Evolutionary conservation across 352 stramenopile genomes (phyloP).

Genomic region (Globisporangium sylvaticum): DNA sequence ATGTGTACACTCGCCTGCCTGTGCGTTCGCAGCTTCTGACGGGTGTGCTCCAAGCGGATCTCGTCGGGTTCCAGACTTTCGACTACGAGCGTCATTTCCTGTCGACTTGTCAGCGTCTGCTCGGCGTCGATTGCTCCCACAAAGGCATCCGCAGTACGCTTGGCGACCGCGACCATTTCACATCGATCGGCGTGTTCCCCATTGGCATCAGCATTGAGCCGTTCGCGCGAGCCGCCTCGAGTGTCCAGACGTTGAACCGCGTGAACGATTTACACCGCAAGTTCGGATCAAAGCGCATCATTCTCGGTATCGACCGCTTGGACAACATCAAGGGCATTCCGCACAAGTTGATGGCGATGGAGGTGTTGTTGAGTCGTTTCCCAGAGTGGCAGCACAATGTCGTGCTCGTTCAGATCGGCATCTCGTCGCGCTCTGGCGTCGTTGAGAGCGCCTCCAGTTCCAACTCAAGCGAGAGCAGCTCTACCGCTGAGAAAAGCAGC

Average conservation of each 20-base stretch:
- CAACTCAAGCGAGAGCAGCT: not conserved
- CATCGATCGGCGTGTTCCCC: constrained; percentile 83
- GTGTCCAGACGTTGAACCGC: constrained; percentile 47
- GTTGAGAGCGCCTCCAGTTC: constrained; percentile 23
- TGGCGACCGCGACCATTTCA: constrained; percentile 77
- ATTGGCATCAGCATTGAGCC: constrained; percentile 85
- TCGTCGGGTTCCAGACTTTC: constrained; percentile 88
- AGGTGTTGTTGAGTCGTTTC: constrained; percentile 78
- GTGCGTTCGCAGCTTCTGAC: constrained; percentile 72
- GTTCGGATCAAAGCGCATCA: constrained; percentile 79
- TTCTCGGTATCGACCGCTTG: constrained; percentile 80
- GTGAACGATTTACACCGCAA: constrained; percentile 73
- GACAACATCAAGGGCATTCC: constrained; percentile 90
- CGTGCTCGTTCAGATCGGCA: constrained; percentile 94
- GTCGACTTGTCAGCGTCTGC: constrained; percentile 72
- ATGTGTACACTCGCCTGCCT: constrained; percentile 83
- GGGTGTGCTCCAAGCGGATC: constrained; percentile 78
- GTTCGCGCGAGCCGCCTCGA: constrained; percentile 64
- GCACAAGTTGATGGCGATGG: constrained; percentile 86
- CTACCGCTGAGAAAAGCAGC: constrained; percentile 18
- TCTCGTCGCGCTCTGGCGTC: constrained; percentile 74
- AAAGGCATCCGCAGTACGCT: constrained; percentile 72
- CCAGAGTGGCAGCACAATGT: constrained; percentile 94
- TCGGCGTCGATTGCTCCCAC: constrained; percentile 67
- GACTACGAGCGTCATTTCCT: constrained; percentile 88